These are phyloP conservation scores for Sugiyamaella japonica DNA, from an alignment of 1,139 yeast species.

Conservation along the genomic window DNA sequence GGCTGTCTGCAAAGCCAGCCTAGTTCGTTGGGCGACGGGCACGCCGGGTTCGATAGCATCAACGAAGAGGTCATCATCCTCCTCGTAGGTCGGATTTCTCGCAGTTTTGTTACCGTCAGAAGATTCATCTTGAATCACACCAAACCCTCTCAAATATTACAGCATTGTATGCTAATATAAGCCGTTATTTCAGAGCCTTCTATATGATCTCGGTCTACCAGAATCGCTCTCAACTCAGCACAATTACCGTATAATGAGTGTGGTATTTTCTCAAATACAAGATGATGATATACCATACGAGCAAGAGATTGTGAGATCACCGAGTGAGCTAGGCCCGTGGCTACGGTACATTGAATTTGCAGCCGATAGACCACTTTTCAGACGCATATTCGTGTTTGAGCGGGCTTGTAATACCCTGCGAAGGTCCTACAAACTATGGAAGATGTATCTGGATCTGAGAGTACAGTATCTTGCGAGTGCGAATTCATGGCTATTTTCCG, in stretches of 20 bases:
- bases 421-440: conserved; percentile 60
- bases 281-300: conserved; percentile 49
- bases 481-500: conserved; percentile 2
- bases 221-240: not conserved
- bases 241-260: not conserved
- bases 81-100: no score
- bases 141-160: not conserved
- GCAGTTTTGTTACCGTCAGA: no score
- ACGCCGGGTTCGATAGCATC: no score
- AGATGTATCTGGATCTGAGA: conserved; percentile 50
- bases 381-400: conserved; percentile 50
- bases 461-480: conserved; percentile 30
- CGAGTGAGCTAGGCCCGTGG: conserved; percentile 54
- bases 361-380: conserved; percentile 36
- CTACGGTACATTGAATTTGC: conserved; percentile 50
- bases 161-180: not conserved
- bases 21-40: no score
- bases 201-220: no score
- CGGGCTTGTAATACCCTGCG: conserved; percentile 54
- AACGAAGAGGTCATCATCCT: no score
- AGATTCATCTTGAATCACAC: no score
- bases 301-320: conserved; percentile 47
- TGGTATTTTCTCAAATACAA: conserved; percentile 8
- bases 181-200: not conserved
- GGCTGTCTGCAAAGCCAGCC: no score